Base-by-base conservation (phyloP, 2,329 filamentous ascomycete genomes). In the Fusarium floridanum region DNA sequence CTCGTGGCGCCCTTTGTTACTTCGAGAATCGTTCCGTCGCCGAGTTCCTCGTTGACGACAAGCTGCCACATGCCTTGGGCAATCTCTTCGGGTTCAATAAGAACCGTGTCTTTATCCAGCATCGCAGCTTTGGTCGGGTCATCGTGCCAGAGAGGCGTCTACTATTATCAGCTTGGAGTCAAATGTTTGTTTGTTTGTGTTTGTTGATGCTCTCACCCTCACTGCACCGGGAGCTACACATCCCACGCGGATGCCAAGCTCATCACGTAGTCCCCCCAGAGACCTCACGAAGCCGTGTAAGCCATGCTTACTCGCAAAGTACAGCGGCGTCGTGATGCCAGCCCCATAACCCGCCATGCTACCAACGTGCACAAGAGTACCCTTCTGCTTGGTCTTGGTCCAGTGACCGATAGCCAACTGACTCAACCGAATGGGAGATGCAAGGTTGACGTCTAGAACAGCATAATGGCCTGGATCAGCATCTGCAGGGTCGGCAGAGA, bases 371-470 rank as follows among this genome's bases (percentile, higher is more conserved):
- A 84, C 68, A 29, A 85, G 61, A 53, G 76, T 79, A 1, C 81
- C 83, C 2, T 74, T 71, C 11, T 74, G 68, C 56, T 76, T 78
- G 39, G 68, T 74, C 69, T 77, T 74, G 10, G 80, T 81, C 83
- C 84, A 85, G 70, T 84, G 72, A 5, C 80, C 77, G 37, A 85
- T 79, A 39, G 82, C 84, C 29, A 85, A 73, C 75, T 85, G 83
- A 37, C 79, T 81, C 53, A 83, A 70, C 20, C 83, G 81, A 45
- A 84, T 82, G 2, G 84, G 84, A 27, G 81, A 77, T 10, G 79
- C 75, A 36, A 85, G 73, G 68, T 85, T 85, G 62, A 84, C 79
- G 62, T 82, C 81, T 4, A 85, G 62, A 20, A 80, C 76, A 36
- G 77, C 77, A 59, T 85, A 85, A 56, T 79, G 79, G 4, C 82